Percentiles rank a stretch among this genome's conserved stretches.
Evolutionary conservation across 768 basidiomycete species (phyloP).

Genomic region (Tulasnella sp.): DNA sequence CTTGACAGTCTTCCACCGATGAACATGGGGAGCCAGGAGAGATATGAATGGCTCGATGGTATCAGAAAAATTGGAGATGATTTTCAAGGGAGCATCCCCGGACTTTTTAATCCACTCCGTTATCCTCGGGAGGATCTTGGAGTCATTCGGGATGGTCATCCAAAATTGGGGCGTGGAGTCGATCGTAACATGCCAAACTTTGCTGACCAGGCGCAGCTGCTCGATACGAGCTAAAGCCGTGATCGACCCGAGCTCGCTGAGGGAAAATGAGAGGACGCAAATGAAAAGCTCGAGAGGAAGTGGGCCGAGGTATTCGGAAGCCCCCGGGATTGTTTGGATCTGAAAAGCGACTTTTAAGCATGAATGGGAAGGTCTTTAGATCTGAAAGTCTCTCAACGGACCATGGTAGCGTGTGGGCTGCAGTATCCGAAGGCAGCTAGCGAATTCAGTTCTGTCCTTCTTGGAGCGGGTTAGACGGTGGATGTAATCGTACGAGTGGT

Average conservation of each 20-base stretch:
- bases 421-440: too few species aligned
- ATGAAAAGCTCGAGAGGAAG: neutral
- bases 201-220: neutral
- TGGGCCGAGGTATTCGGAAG: neutral
- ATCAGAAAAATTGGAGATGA: neutral
- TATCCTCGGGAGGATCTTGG: neutral
- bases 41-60: neutral
- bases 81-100: neutral
- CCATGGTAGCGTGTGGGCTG: neutral
- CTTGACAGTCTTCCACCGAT: neutral
- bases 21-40: neutral
- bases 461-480: neutral
- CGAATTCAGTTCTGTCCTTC: too few species aligned
- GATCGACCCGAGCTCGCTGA: neutral
- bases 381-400: neutral
- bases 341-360: neutral
- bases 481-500: too few species aligned
- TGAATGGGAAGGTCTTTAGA: neutral
- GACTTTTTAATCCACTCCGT: neutral
- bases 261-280: neutral
- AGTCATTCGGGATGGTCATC: neutral
- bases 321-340: neutral
- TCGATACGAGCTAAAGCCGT: neutral
- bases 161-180: neutral
- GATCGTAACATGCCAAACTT: neutral